Evolutionary conservation across 208 protist species (phyloP), one percentile per base, ranked within the genome.

Genomic region (Trichomonas gallinae): DNA sequence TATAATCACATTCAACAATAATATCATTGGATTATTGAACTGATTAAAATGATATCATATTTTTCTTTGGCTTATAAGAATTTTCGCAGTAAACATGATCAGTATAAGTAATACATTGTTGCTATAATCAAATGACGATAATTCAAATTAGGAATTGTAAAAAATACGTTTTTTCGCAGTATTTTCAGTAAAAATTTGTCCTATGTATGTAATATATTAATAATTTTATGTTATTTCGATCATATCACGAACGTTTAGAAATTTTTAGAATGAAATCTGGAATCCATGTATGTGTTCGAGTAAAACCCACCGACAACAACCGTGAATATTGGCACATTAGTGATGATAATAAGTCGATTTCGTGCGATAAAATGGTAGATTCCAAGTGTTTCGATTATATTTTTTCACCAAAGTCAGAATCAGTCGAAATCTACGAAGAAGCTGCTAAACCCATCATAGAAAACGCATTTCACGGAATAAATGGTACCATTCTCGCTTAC

Each of bases 401-500:
- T 44, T 85, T 85, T 42, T 42, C 81, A 10, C 81, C 81, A 34
- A 17, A 34, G 36, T 36, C 81, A 15, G 34, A 85, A 85, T 44
- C 81, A 85, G 6, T 11, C 36, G 81, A 85, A 42, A 85, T 85
- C 42, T 85, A 85, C 34, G 17, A 85, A 36, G n/a, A 40, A 44
- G 10, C n/a, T 15, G 81, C 81, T 0, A 40, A 40, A 11, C 26
- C 11, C 11, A 40, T 85, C 10, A 42, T 85, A 23, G 6, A 42
- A 42, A 85, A 40, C 34, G 11, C 36, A 17, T 36, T 85, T 85
- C 36, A 85, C 81, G 81, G 81, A 13, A 40, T 42, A 34, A 85
- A 85, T 85, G 81, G 81, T 10, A 97, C 97, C 38, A 38, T 97
- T 91, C 97, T 97, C 26, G 97, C 97, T 44, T 97, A 97, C 96